Evolutionary conservation across 495 filamentous ascomycete species (phyloP), one percentile per base, ranked within the genome.

Genomic region (Cercophora scortea): DNA sequence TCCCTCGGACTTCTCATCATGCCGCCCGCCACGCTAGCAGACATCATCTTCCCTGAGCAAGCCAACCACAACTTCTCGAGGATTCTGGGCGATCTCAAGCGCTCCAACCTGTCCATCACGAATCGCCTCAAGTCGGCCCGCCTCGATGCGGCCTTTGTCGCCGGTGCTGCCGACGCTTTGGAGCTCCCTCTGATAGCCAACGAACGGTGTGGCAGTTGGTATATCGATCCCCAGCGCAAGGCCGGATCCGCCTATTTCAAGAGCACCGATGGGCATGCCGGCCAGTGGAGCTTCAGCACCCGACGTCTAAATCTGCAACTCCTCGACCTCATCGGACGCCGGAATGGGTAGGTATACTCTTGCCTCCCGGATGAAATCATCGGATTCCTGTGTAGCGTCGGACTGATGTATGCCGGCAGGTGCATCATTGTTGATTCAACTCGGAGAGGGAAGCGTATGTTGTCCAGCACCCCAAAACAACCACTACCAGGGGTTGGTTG

Each of bases 401-500:
- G 11, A 8, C 11, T 43, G 6, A 4, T 33, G 15, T 19, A n/a
- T 40, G 32, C 13, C 45, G 5, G 18, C 36, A 90, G 89, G 33
- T 91, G 87, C 65, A 86, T 97, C 57, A 85, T 98, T 44, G 88
- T 96, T 38, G 93, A 98, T 69, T 95, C 91, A n/a, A 98, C 92
- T 1, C 76, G 91, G 47, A 74, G 90, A 48, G 92, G 92, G 10
- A 98, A 98, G 74, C 77, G 84, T 82, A 76, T 42, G 19, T 32
- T 32, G 19, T 49, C 32, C 15, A 36, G n/a, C 46, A 49, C 35
- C 25, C 11, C 40, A 32, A 18, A 19, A 13, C 13, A 16, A 45
- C 0, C 19, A 33, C 38, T 35, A 32, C 48, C 50, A 25, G 25
- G 25, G 25, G 25, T 25, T 25, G 25, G n/a, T 25, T 25, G 25